Evolutionary conservation across 108 stramenopile species (phyloP), one percentile per base, ranked within the genome.

Genomic region (Nitzschia palea): DNA sequence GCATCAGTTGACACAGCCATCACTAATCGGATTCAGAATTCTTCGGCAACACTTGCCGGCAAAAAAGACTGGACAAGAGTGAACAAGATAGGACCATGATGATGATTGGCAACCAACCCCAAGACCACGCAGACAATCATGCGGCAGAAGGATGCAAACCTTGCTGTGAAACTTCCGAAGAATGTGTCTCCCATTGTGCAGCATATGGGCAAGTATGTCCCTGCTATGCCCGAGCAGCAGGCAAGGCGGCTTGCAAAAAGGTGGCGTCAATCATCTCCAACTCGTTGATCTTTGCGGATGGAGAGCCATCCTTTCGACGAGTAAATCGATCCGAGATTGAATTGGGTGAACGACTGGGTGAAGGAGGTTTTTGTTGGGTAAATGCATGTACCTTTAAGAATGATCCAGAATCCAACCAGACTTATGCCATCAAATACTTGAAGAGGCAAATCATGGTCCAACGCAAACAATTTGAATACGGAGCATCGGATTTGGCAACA

Each of bases 401-500:
- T 18, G 56, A 42, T 33, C 67, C 73, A 23, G 31, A 70, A 51
- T 27, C 64, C n/a, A 28, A 48, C 8, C 22, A 36, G 1, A 23
- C 58, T 28, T 12, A 40, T 10, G 82, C 78, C 35, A 68, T 87
- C 70, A 87, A 87, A 51, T 84, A 63, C 40, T 58, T 87, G 23
- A 68, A 74, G 33, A 45, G 56, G 15, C 53, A 68, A 35, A 50
- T 66, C 37, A 77, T 69, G 67, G 48, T 66, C 28, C 70, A 74
- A 35, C 70, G 56, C 42, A 67, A 74, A 55, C 28, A 44, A 6
- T 86, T 85, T 58, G 57, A 72, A 15, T 36, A 74, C 10, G 87
- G 80, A n/a, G 86, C 74, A 15, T 77, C 87, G 20, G 90, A 91
- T 62, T 74, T 91, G 74, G 84, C 74, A 28, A 83, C 77, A 4